These are phyloP conservation scores for Aspergillus tamarii DNA, from an alignment of 2,329 filamentous ascomycete species.

Conservation along the genomic window DNA sequence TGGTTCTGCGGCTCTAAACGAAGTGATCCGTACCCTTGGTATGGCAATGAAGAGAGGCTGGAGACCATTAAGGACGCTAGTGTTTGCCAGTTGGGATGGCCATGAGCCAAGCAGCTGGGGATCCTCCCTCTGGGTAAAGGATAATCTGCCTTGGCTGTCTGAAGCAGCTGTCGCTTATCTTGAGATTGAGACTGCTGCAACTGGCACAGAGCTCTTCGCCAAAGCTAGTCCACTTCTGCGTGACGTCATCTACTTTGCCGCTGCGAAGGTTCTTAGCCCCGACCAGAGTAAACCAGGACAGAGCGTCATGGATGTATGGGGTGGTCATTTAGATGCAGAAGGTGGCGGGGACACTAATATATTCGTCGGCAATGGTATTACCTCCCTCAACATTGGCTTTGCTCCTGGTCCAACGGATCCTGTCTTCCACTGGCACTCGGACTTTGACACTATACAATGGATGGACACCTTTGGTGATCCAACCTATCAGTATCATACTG, in stretches of 20 bases:
- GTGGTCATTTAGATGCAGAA: not conserved
- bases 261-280: not conserved
- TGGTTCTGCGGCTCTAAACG: not conserved
- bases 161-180: not conserved
- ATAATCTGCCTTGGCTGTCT: not conserved
- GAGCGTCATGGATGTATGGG: not conserved
- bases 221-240: not conserved
- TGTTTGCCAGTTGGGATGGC: not conserved
- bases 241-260: not conserved
- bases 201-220: not conserved
- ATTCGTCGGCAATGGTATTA: accelerated
- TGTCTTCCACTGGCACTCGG: not conserved
- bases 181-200: not conserved
- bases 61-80: not conserved
- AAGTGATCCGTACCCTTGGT: not conserved
- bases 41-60: not conserved
- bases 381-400: not conserved
- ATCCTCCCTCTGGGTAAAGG: not conserved
- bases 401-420: not conserved
- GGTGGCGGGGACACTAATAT: not conserved
- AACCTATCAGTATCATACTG: not conserved
- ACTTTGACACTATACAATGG: not conserved
- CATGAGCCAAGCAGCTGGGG: not conserved
- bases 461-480: not conserved
- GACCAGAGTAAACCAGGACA: not conserved